Evolutionary conservation across 129 eudicot species (phyloP), one percentile per base, ranked within the genome.

Genomic region (Tagetes erecta): DNA sequence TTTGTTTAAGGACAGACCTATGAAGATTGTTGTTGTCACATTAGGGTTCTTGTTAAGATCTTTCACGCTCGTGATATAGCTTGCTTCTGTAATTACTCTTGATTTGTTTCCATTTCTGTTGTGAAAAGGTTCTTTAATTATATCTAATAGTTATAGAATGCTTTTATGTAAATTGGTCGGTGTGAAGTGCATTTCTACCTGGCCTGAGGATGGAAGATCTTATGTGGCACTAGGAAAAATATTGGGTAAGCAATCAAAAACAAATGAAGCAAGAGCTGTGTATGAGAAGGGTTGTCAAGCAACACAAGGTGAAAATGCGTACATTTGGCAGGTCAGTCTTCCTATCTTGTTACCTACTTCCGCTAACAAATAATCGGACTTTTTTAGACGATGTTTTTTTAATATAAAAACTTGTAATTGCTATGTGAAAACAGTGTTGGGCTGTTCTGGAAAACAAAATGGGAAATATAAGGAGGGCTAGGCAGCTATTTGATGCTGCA

Each of bases 221-320:
- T 94, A 94, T 71, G 99, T 94, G 66, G 97, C 99, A 6, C 80
- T 94, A 53, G 99, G 99, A 52, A 94, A 88, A 83, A 76, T 82
- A 64, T 68, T 86, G 68, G 80, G 92, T 60, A 94, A 91, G 83
- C 99, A 94, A 82, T 91, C 90, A 35, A 85, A 81, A 74, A 47
- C 79, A 75, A 76, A 78, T 55, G 99, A 94, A 88, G 99, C 99
- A 60, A 90, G 97, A 70, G 81, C 77, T 12, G 90, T 94, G 1
- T 94, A 91, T 39, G 99, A 94, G 79, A 94, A 84, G 83, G 99
- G 99, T 30, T 91, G 97, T 80, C 99, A 94, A 66, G 97, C 99
- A 46, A 94, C 99, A 38, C 97, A 94, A 82, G 99, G 97, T 11
- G 99, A 94, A 87, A 94, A 94, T 76, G 83, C 99, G 49, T 94